Evolutionary conservation across 768 basidiomycete species (phyloP).

Genomic region (Russula olivacea): DNA sequence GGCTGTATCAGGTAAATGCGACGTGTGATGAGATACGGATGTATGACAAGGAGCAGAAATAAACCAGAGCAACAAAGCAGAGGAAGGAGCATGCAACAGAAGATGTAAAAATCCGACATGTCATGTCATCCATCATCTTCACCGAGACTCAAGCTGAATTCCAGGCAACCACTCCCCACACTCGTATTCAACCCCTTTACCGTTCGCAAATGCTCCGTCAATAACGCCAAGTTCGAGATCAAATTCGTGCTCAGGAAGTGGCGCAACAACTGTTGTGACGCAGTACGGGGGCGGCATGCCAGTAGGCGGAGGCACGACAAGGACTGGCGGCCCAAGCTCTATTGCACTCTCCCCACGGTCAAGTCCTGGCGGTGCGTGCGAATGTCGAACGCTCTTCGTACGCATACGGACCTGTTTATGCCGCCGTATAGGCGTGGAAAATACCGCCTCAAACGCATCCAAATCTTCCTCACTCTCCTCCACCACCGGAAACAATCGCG

Average conservation of each 20-base stretch:
- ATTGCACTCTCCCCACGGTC: slow-evolving; percentile 6
- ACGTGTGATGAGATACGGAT: slow-evolving; percentile 11
- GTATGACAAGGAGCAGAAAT: background rate
- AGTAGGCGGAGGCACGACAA: slow-evolving; percentile 23
- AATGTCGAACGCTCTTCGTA: slow-evolving; percentile 28
- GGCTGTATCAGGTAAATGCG: slow-evolving; percentile 9
- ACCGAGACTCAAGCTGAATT: slow-evolving; percentile 16
- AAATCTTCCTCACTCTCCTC: slow-evolving; percentile 32
- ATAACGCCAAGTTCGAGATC: slow-evolving; percentile 29
- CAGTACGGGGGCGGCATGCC: slow-evolving; percentile 18
- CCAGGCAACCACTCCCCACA: slow-evolving; percentile 25
- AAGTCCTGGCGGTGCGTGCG: slow-evolving; percentile 13
- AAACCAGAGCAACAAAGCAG: slow-evolving; percentile 4
- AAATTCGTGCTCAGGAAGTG: slow-evolving; percentile 25
- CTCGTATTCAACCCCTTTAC: slow-evolving; percentile 15
- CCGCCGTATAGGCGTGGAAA: slow-evolving; percentile 10
- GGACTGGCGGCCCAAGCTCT: slow-evolving; percentile 12
- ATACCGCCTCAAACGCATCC: slow-evolving; percentile 16
- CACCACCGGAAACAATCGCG: slow-evolving; percentile 30
- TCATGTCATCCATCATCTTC: background rate
- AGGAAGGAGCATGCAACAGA: slow-evolving; percentile 9
- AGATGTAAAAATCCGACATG: background rate
- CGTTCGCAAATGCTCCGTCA: background rate
- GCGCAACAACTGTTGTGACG: slow-evolving; percentile 22
- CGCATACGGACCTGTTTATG: slow-evolving; percentile 25